These are phyloP conservation scores for Ilex asprella DNA, from an alignment of 257 asterid species.

Conservation along the genomic window DNA sequence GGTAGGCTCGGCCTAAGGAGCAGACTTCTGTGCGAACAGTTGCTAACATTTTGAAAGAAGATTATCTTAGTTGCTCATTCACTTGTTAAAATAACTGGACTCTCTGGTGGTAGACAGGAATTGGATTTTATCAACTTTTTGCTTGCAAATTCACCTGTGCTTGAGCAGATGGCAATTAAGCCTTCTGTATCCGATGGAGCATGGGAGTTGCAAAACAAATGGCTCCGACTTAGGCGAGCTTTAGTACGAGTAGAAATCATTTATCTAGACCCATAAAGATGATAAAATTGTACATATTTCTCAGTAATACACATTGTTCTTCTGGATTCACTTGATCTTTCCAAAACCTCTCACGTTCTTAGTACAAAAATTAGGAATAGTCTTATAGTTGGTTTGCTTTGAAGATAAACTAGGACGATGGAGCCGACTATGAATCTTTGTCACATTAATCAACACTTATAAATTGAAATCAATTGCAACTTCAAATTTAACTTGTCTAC, in stretches of 20 bases:
- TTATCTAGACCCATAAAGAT: conserved; percentile 41
- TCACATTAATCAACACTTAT: too few species aligned
- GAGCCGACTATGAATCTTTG: too few species aligned
- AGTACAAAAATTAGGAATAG: too few species aligned
- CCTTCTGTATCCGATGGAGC: conserved; percentile 56
- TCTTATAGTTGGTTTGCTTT: too few species aligned
- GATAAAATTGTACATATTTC: too few species aligned
- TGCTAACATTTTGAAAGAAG: conserved; percentile 24
- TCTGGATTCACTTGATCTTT: too few species aligned
- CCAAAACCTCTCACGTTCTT: too few species aligned
- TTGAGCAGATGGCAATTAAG: conserved; percentile 74
- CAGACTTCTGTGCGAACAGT: conserved; percentile 21
- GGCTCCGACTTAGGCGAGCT: conserved; percentile 78
- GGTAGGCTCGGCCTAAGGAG: conserved; percentile 79
- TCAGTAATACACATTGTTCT: too few species aligned
- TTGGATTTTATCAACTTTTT: conserved; percentile 64
- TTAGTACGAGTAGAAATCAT: conserved; percentile 64
- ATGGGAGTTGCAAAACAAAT: conserved; percentile 70
- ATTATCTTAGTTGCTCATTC: conserved; percentile 31
- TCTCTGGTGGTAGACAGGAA: conserved; percentile 58
- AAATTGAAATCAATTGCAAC: too few species aligned
- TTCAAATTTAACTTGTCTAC: too few species aligned
- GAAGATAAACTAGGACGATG: too few species aligned
- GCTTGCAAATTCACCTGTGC: conserved; percentile 64
- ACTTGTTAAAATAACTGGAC: conserved; percentile 62